Evolutionary conservation across 2,329 filamentous ascomycete species (phyloP), one percentile per base, ranked within the genome.

Genomic region (Aspergillus proliferans): DNA sequence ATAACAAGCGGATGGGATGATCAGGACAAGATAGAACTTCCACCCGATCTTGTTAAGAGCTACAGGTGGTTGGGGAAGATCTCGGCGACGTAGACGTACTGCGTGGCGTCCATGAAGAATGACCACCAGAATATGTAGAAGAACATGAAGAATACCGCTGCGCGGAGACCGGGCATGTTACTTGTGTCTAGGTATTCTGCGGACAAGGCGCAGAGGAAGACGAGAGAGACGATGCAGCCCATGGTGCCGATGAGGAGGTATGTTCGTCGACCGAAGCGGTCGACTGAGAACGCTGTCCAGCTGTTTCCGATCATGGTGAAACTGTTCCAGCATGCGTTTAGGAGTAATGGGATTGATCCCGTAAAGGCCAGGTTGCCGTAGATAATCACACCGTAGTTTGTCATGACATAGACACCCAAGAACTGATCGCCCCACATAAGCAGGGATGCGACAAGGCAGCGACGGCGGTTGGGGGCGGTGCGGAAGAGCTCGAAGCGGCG

Each of bases 361-460:
- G 54, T 58, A 40, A 73, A 58, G 3, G 71, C 71, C 8, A 74
- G 65, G 10, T 54, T 56, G n/a, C 60, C 58, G 54, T 71, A 74
- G 12, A 75, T 65, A 8, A 74, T 56, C 5, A 72, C 65, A 9
- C 68, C 69, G 49, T 73, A 73, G 44, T 70, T 70, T 3, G 73
- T 57, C 36, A 67, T 63, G 21, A 69, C 57, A 33, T 59, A 55
- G 7, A 63, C 56, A 12, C 65, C 64, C 7, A 59, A 49, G 34
- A 71, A 69, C 48, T 70, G 65, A 51, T 71, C 63, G 5, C 64
- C 62, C 54, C 62, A 66, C 71, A 75, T 73, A 34, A 76, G 60
- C 6, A 65, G 47, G 45, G 66, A 67, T 1, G 66, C 71, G 22
- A 75, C 63, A 18, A 71, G 58, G 7, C 69, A 67, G 12, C 73